Percentiles rank a stretch among this genome's conserved stretches.
Conservation (phyloP, 768 basidiomycete species). For the Candolleomyces efflorescens region DNA sequence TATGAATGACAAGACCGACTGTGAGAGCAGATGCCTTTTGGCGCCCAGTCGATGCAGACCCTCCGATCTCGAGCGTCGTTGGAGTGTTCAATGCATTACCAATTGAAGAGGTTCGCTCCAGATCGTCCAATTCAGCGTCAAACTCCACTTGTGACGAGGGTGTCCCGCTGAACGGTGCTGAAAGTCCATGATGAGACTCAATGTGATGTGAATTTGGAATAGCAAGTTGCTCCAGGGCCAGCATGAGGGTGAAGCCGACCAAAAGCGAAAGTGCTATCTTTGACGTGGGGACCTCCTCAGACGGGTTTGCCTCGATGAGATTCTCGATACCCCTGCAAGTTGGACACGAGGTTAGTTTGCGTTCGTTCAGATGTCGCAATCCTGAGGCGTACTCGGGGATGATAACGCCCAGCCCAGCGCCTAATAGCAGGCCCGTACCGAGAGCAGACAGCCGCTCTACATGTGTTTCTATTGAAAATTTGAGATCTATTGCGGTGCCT, state of each 20-base stretch:
- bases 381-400: conserved; percentile 77
- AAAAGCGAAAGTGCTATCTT: conserved; percentile 62
- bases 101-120: conserved; percentile 30
- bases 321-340: conserved; percentile 69
- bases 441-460: conserved; percentile 46
- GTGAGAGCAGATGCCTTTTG: conserved; percentile 66
- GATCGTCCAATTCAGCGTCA: conserved; percentile 60
- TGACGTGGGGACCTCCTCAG: conserved; percentile 38
- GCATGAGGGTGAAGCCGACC: conserved; percentile 59
- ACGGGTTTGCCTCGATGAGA: conserved; percentile 32
- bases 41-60: conserved; percentile 13
- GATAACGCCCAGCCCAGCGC: conserved; percentile 87
- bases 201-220: conserved; percentile 43
- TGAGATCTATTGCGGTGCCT: conserved; percentile 10
- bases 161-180: conserved; percentile 6
- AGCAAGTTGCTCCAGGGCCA: conserved; percentile 62
- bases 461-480: conserved; percentile 14
- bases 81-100: conserved; percentile 7
- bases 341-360: not conserved
- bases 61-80: not conserved
- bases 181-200: not conserved
- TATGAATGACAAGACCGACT: conserved; percentile 83
- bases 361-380: not conserved
- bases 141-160: conserved; percentile 39
- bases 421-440: conserved; percentile 82